Conservation (phyloP, 2,329 filamentous ascomycete species). For the Fusarium sp. region DNA sequence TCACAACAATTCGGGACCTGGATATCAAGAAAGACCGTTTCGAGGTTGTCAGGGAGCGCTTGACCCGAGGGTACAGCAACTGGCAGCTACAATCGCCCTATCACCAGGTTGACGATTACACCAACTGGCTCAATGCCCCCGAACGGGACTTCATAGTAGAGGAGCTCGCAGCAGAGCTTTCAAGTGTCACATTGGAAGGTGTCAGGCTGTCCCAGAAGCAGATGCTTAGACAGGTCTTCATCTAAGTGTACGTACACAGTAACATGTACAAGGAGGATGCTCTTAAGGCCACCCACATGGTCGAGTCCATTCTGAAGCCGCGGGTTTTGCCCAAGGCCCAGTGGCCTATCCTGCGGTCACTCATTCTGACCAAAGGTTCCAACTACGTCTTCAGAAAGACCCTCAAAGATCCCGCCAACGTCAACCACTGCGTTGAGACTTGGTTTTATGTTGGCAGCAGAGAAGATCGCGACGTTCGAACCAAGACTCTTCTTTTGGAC, state of each 20-base stretch:
- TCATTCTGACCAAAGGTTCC: conserved; percentile 81
- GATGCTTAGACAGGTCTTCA: conserved; percentile 83
- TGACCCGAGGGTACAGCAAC: conserved; percentile 79
- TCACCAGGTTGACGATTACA: conserved; percentile 86
- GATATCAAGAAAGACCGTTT: conserved; percentile 90
- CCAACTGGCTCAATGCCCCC: conserved; percentile 79
- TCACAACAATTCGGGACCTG: conserved; percentile 68
- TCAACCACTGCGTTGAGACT: conserved; percentile 88
- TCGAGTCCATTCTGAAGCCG: conserved; percentile 82
- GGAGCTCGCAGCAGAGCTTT: conserved; percentile 81
- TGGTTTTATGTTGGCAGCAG: conserved; percentile 77
- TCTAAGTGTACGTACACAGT: conserved; percentile 89
- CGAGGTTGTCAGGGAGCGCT: conserved; percentile 87
- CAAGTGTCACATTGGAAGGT: conserved; percentile 77
- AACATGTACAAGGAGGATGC: conserved; percentile 96
- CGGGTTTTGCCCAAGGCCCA: conserved; percentile 79
- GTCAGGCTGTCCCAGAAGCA: conserved; percentile 83
- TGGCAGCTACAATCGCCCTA: conserved; percentile 91
- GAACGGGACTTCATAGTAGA: conserved; percentile 82
- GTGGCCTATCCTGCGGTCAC: conserved; percentile 81
- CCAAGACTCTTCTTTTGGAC: conserved; percentile 70
- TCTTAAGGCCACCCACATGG: conserved; percentile 82
- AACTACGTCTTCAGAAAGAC: conserved; percentile 86
- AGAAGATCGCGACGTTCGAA: conserved; percentile 75
- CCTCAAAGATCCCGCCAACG: conserved; percentile 86